Base-by-base conservation (phyloP, 2,329 filamentous ascomycete genomes). In the Microcyclosporella mali region DNA sequence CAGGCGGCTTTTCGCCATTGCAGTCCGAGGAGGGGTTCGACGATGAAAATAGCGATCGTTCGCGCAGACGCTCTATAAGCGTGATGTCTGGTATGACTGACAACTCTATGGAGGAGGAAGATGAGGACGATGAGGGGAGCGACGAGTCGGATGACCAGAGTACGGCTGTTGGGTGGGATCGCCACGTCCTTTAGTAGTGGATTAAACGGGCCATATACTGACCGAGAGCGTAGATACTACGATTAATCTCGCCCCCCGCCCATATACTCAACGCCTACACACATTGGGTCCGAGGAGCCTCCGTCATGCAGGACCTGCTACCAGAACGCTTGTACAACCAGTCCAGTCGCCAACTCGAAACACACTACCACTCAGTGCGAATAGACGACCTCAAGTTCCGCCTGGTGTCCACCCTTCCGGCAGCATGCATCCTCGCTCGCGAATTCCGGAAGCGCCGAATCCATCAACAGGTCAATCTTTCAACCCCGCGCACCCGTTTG, bases 91-190 rank as follows among this genome's bases (percentile, higher is more conserved):
- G 21, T 15, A 12, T 14, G 11, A 29, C 16, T 31, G 16, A 28
- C 17, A 16, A 32, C 25, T 19, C 27, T 6, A 29, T 21, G 37
- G 37, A 35, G 18, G 11, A 17, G 15, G 31, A 38, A 10, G 21
- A 19, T 19, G 40, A 30, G n/a, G 33, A 33, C 10, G 32, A 35
- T 21, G 36, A 16, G 6, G 31, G 25, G 21, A 30, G 34, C 14
- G 48, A 42, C 30, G 46, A 41, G 41, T 38, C 42, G 34, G 46
- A 44, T 25, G 43, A 49, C 35, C 41, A 49, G 38, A 53, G 52
- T 55, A 53, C 44, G 52, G 37, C 43, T 18, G 47, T 45, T 47
- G 55, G 56, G 55, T 57, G 47, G 48, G 52, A 43, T 42, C 29
- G 38, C 42, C 40, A 33, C 40, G 39, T 37, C 45, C 41, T 33